Evolutionary conservation across 2,329 filamentous ascomycete genomes (phyloP).

Genomic region (Fusarium newnesense): DNA sequence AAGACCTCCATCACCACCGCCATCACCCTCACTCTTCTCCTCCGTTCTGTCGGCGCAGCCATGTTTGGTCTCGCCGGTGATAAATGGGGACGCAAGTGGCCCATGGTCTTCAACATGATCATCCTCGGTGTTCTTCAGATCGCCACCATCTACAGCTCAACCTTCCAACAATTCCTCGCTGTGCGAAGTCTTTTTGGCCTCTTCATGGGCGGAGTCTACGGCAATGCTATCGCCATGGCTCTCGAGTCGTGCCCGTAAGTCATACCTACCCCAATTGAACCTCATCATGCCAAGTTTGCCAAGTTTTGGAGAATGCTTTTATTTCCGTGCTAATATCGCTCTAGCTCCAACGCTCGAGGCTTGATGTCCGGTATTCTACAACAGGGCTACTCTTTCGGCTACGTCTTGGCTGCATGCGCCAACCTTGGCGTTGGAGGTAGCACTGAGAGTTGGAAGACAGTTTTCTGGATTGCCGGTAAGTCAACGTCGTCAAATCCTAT

Average conservation of each 20-base stretch:
- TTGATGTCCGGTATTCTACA: conserved; percentile 86
- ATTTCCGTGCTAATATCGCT: conserved; percentile 33
- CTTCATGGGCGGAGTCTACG: conserved; percentile 85
- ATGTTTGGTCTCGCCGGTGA: conserved; percentile 82
- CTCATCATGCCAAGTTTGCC: conserved; percentile 1
- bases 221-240: conserved; percentile 81
- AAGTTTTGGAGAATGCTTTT: conserved; percentile 31
- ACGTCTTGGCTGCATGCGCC: conserved; percentile 79
- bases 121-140: conserved; percentile 74
- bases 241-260: conserved; percentile 76
- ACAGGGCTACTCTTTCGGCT: conserved; percentile 83
- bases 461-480: conserved; percentile 75
- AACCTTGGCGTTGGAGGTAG: conserved; percentile 77
- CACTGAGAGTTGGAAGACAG: conserved; percentile 75
- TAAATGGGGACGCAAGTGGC: conserved; percentile 84
- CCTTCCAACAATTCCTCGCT: conserved; percentile 79
- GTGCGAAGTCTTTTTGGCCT: conserved; percentile 79
- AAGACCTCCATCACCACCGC: conserved; percentile 78
- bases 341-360: conserved; percentile 72
- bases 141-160: conserved; percentile 79
- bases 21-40: conserved; percentile 79
- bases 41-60: conserved; percentile 79
- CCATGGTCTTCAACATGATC: conserved; percentile 84
- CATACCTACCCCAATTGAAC: not conserved
- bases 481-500: not conserved